Base-by-base conservation (phyloP, 257 asterid species). In the Nicotiana undulata region DNA sequence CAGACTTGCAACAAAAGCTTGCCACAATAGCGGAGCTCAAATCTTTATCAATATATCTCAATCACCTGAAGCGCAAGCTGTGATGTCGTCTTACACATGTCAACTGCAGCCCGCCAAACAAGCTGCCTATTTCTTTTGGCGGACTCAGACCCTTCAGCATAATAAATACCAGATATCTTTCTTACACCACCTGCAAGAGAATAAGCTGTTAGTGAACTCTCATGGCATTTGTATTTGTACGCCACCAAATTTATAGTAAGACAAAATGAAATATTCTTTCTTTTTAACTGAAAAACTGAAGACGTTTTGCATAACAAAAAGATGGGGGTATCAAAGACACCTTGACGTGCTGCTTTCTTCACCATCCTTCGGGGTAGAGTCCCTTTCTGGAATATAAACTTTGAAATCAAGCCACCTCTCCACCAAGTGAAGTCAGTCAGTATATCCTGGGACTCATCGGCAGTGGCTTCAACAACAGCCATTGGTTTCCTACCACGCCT, bases 101-200 rank as follows among this genome's bases (percentile, higher is more conserved):
- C 97, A 86, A 94, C 98, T 68, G 97, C 92, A 66, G 97, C 90
- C 82, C 93, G 91, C 97, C 97, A 94, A 84, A 88, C 81, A 75
- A 88, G 88, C 87, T 86, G 94, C 76, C 91, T 90, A 86, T 87
- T 91, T 88, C 86, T 88, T 87, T 83, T 90, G 26, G 93, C 93
- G 63, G 88, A 83, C 82, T 88, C 92, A 76, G 81, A 56, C 79
- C 92, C 93, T 83, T 89, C 97, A 70, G 83, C 80, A 82, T 94
- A 94, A 77, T 80, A 86, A 74, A 91, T 67, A 26, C 93, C 91
- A n/a, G 90, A 84, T 76, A 94, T 88, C 79, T 81, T 87, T 82
- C 79, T 90, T 13, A 72, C 67, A 86, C 96, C 95, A 90, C 96
- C 97, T 94, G 92, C 61, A 55, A 85, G 52, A 86, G 78, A 58